phyloP scores from a whole-genome alignment of 2,329 filamentous ascomycete species.

The Myotisia sp. region DNA sequence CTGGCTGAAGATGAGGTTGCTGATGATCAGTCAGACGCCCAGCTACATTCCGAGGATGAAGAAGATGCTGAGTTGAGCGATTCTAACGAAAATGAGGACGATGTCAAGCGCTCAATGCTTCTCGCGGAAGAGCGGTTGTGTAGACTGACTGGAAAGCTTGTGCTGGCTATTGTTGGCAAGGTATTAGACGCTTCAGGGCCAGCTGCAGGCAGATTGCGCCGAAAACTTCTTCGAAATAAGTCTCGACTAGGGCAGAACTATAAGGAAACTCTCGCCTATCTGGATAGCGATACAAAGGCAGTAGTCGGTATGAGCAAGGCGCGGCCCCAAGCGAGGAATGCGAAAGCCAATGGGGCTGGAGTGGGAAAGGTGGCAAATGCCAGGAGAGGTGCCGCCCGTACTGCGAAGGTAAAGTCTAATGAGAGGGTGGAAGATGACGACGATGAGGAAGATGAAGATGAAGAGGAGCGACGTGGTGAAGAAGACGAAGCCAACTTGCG shows the following conservation, averaged over 20 bases:
- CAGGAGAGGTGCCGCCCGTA: slow-evolving; percentile 19
- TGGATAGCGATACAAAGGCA: slow-evolving; percentile 55
- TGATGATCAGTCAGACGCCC: slow-evolving; percentile 47
- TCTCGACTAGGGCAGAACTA: slow-evolving; percentile 69
- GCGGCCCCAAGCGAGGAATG: slow-evolving; percentile 5
- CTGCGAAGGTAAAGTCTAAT: slow-evolving; percentile 21
- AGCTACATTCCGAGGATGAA: slow-evolving; percentile 36
- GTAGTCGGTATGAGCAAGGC: too few relatives aligned
- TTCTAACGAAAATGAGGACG: slow-evolving; percentile 29
- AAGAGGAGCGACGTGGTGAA: slow-evolving; percentile 14
- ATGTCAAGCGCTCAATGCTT: slow-evolving; percentile 44
- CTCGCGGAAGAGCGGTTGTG: slow-evolving; percentile 76
- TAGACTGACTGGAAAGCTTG: slow-evolving; percentile 69
- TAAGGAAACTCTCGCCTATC: slow-evolving; percentile 65
- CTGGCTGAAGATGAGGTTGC: slow-evolving; percentile 46
- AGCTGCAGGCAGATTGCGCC: slow-evolving; percentile 49
- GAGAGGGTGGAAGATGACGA: slow-evolving; percentile 33
- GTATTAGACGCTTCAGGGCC: slow-evolving; percentile 54
- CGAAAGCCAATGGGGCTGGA: slow-evolving; percentile 3
- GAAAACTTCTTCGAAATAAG: slow-evolving; percentile 64
- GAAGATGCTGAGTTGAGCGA: slow-evolving; percentile 14
- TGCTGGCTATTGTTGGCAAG: slow-evolving; percentile 62
- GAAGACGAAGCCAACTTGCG: slow-evolving; percentile 32
- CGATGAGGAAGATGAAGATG: slow-evolving; percentile 24
- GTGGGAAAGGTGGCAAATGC: background rate